These are phyloP conservation scores for Aureobasidium sp. DNA, from an alignment of 2,329 filamentous ascomycete genomes.

Conservation along the genomic window DNA sequence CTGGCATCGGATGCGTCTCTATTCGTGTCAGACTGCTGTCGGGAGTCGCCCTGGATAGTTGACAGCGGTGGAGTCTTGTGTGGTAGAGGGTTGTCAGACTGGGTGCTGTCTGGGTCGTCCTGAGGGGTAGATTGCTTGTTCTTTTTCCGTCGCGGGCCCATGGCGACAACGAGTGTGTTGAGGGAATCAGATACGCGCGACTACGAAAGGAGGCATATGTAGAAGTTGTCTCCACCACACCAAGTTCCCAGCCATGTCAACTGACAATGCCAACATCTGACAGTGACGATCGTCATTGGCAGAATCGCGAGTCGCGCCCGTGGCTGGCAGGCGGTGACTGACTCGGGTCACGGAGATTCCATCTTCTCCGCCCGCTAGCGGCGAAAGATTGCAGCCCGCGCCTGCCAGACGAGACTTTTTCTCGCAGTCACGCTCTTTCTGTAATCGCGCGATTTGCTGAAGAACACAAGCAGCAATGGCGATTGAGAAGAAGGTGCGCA, in stretches of 20 bases:
- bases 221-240: not conserved
- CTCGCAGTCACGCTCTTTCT: not conserved
- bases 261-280: conserved; percentile 8
- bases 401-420: conserved; percentile 8
- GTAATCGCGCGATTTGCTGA: not conserved
- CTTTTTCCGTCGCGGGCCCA: conserved; percentile 32
- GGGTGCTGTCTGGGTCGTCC: conserved; percentile 4
- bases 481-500: conserved; percentile 78
- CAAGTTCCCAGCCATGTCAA: not conserved
- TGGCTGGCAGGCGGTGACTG: not conserved
- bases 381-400: conserved; percentile 3
- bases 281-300: not conserved
- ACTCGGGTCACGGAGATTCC: not conserved
- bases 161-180: not conserved
- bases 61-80: not conserved
- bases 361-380: not conserved
- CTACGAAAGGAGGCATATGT: not conserved
- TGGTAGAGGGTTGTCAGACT: conserved; percentile 1
- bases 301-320: not conserved
- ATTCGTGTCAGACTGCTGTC: not conserved
- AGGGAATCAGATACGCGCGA: not conserved
- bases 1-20: not conserved
- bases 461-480: conserved; percentile 55
- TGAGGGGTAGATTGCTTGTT: conserved; percentile 26
- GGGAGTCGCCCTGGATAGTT: not conserved